Base-by-base conservation (phyloP, 768 basidiomycete genomes). In the Mycena epipterygia region DNA sequence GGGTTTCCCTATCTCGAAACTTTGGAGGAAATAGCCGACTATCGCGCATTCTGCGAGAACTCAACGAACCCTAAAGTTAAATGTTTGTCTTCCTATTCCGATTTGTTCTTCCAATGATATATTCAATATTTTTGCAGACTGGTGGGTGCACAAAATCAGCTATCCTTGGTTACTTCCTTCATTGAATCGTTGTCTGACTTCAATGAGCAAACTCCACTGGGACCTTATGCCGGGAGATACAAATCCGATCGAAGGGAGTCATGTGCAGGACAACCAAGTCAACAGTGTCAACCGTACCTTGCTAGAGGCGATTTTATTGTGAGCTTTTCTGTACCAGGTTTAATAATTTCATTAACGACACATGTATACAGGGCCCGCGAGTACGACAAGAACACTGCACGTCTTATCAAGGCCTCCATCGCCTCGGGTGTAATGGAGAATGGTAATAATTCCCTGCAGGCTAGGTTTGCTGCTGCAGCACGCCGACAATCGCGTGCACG, bases 151-250 rank as follows among this genome's bases (percentile, higher is more conserved):
- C 53, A 65, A 65, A 23, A 44, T 55, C n/a, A 51, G 64, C 14
- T 65, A 65, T 55, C 64, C 64, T 11, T 66, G 64, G 64, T 55
- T 66, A 2, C 64, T 66, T 5, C 53, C 55, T 1, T 66, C 55
- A 3, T 32, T 66, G 16, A 66, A 66, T 29, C 64, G 55, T 3
- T 48, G 2, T 27, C 19, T 64, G 25, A 64, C 51, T 2, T 6
- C 7, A 11, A 53, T 64, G 63, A 41, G 17, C 32, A n/a, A 64
- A 7, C 37, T 23, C 29, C 30, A 48, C 27, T 66, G 64, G 64
- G 64, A 66, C 48, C 55, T 66, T 5, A 66, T 46, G 2, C 64
- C 64, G 4, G 51, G 39, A 3, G 64, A 66, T 30, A 66, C 64
- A 0, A 66, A 66, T 30, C 53, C 64, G 21, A 66, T 66, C 16